Evolutionary conservation across 805 yeast genomes (phyloP), one percentile per base, ranked within the genome.

Genomic region (Novakomyces olei): DNA sequence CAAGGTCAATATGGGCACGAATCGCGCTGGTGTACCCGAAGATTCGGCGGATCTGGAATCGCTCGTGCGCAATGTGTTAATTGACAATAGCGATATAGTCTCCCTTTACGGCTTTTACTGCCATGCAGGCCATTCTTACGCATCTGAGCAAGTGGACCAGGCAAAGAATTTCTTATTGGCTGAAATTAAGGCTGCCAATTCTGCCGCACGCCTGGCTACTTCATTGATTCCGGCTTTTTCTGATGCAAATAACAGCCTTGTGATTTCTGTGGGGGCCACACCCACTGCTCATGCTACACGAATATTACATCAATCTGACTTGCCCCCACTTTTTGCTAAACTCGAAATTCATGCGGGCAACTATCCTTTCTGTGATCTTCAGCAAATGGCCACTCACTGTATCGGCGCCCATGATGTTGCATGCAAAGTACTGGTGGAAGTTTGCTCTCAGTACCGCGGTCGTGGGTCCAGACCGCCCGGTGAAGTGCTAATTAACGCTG

Each of bases 281-380:
- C 88, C 88, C 29, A 76, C 85, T 0, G 68, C 76, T 4, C 78
- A 72, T 22, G 29, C 41, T 37, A 9, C 26, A 22, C 15, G 32
- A 33, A 15, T 16, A 27, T 42, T 5, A 30, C 38, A 10, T 15
- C 33, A 32, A 15, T 28, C 44, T 9, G 35, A 32, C 12, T 45
- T 45, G 25, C 25, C 17, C 3, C 38, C 44, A 4, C 29, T 28
- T 5, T 36, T 58, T 14, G 72, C 70, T 4, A 44, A 46, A 1
- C 50, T 76, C 26, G 88, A 76, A 45, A 46, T 76, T 12, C 91
- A 76, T 47, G 83, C 85, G n/a, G 91, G 91, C 8, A 75, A 76
- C 46, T 76, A 72, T 44, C 63, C 72, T 3, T 63, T 70, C 44
- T 68, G 75, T 44, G 91, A 77, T 46, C 51, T 74, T 34, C 91